Conservation (phyloP, 192 early-diverging fungal genomes). For the Pilaira anomala region DNA sequence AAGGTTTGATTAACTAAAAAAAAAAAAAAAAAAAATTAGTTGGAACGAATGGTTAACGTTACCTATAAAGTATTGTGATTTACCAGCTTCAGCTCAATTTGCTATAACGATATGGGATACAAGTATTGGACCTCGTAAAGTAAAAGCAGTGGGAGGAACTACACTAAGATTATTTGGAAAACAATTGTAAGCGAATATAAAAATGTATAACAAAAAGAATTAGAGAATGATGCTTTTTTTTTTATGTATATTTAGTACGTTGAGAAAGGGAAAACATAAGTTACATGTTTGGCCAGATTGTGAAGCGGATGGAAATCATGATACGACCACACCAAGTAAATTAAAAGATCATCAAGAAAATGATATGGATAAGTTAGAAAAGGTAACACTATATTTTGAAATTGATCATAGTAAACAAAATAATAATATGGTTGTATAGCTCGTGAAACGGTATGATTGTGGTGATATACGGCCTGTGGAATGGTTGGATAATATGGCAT, state of each 20-base stretch:
- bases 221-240: background rate
- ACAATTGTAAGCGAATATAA: slow-evolving; percentile 53
- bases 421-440: slow-evolving; percentile 29
- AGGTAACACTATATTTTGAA: slow-evolving; percentile 43
- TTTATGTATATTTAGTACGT: slow-evolving; percentile 49
- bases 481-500: slow-evolving; percentile 90
- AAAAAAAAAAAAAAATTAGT: slow-evolving; percentile 30
- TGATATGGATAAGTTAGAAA: slow-evolving; percentile 86
- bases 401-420: slow-evolving; percentile 1
- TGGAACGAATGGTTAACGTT: slow-evolving; percentile 95
- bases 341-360: slow-evolving; percentile 23
- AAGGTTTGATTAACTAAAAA: background rate
- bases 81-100: slow-evolving; percentile 70
- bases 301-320: slow-evolving; percentile 60
- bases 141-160: slow-evolving; percentile 70
- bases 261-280: slow-evolving; percentile 85
- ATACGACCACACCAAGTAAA: slow-evolving; percentile 56
- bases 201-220: background rate
- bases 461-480: slow-evolving; percentile 84
- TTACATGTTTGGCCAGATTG: slow-evolving; percentile 63
- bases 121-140: slow-evolving; percentile 63
- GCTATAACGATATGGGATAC: slow-evolving; percentile 80
- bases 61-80: slow-evolving; percentile 83
- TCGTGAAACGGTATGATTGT: slow-evolving; percentile 80
- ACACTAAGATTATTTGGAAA: slow-evolving; percentile 80